phyloP scores from a whole-genome alignment of 140 eudicot genomes.

The Ambrosia hybrid region DNA sequence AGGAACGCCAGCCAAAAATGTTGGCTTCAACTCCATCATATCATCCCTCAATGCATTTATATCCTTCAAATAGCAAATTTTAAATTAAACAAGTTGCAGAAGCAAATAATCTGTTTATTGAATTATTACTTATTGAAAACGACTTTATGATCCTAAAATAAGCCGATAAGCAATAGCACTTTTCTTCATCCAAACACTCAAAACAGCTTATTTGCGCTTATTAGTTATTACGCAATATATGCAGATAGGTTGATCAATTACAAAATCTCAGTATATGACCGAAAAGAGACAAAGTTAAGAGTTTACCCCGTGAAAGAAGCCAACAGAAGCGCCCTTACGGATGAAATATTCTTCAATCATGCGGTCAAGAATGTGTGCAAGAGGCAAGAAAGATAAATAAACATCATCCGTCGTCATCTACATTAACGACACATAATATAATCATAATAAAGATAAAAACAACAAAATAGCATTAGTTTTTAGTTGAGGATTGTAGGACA shows the following conservation, averaged over 20 bases:
- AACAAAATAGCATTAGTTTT: neutral
- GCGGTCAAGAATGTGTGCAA: conserved; percentile 96
- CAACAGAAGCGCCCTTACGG: conserved; percentile 94
- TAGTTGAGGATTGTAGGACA: neutral
- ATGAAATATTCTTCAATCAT: conserved; percentile 91
- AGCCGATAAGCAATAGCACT: neutral
- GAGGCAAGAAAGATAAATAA: conserved; percentile 87
- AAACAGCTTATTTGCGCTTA: no score
- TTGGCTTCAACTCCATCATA: conserved; percentile 85
- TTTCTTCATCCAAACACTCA: neutral
- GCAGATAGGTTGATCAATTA: neutral
- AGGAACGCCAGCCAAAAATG: conserved; percentile 95
- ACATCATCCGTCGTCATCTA: conserved; percentile 96
- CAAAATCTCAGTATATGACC: neutral
- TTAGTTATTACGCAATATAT: no score
- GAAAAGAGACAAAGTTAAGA: conserved; percentile 9
- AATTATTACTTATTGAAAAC: neutral
- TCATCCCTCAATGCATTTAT: conserved; percentile 74
- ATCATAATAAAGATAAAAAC: neutral
- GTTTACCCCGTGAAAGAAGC: conserved; percentile 92
- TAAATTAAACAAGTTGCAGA: neutral
- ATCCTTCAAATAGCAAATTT: conserved; percentile 41
- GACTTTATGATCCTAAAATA: neutral
- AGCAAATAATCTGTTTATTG: no score
- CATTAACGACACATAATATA: neutral